These are phyloP conservation scores for Conringia planisiliqua DNA, from an alignment of 345 rosid species.

Conservation along the genomic window DNA sequence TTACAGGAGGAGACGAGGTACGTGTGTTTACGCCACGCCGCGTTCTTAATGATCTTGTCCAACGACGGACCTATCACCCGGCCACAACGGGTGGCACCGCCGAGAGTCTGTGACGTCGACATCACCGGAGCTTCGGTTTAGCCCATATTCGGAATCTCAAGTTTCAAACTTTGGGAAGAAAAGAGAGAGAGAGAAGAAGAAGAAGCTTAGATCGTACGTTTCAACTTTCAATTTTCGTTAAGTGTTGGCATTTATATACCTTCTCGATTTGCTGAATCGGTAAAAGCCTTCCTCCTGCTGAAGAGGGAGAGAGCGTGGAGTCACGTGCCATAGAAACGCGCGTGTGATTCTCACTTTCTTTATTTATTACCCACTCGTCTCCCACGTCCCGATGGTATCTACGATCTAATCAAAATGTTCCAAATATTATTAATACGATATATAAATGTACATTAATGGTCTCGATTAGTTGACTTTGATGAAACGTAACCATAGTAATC, in stretches of 20 bases:
- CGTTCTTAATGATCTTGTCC: slow-evolving; percentile 93
- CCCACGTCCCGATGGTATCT: slow-evolving; percentile 24
- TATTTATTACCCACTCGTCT: slow-evolving; percentile 9
- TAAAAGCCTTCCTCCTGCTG: slow-evolving; percentile 27
- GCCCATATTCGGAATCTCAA: neutral
- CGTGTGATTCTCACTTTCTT: slow-evolving; percentile 9
- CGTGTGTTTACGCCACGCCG: slow-evolving; percentile 95
- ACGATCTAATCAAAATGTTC: slow-evolving; percentile 7
- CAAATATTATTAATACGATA: neutral
- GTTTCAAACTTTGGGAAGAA: neutral
- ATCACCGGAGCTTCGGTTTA: slow-evolving; percentile 27
- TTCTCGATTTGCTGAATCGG: slow-evolving; percentile 33
- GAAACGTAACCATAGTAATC: neutral
- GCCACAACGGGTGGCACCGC: slow-evolving; percentile 79
- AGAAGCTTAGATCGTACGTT: slow-evolving; percentile 29
- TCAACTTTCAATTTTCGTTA: neutral
- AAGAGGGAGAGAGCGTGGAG: slow-evolving; percentile 26
- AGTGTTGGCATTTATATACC: slow-evolving; percentile 18
- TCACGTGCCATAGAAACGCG: neutral
- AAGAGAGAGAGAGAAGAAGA: neutral
- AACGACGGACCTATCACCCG: slow-evolving; percentile 75
- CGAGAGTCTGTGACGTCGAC: slow-evolving; percentile 72
- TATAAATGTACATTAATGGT: neutral
- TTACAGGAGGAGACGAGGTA: slow-evolving; percentile 83
- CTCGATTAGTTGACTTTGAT: slow-evolving; percentile 15